These are phyloP conservation scores for Colletotrichum camelliae DNA, from an alignment of 2,329 filamentous ascomycete genomes.

Conservation along the genomic window DNA sequence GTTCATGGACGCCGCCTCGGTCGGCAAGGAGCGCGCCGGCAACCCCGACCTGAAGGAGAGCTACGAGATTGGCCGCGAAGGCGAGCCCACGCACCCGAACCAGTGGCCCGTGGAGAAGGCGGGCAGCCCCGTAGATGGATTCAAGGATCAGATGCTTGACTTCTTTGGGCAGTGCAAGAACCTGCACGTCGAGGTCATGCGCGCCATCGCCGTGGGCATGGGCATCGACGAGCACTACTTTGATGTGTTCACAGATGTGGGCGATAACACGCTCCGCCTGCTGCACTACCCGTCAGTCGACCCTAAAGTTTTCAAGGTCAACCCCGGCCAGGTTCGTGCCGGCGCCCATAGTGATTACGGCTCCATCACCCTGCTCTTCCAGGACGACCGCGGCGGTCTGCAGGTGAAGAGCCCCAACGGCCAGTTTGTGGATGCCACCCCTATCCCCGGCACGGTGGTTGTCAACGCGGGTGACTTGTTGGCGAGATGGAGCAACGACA, in stretches of 20 bases:
- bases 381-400: slow-evolving; percentile 60
- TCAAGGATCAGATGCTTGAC: slow-evolving; percentile 73
- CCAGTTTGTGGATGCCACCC: slow-evolving; percentile 81
- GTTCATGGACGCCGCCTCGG: slow-evolving; percentile 57
- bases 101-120: slow-evolving; percentile 71
- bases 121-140: slow-evolving; percentile 56
- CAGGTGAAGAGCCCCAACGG: slow-evolving; percentile 74
- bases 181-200: slow-evolving; percentile 81
- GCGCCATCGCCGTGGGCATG: slow-evolving; percentile 84
- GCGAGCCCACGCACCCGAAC: slow-evolving; percentile 69
- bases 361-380: slow-evolving; percentile 66
- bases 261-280: slow-evolving; percentile 74
- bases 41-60: slow-evolving; percentile 71
- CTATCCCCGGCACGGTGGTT: slow-evolving; percentile 81
- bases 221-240: slow-evolving; percentile 76
- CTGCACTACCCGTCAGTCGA: slow-evolving; percentile 78
- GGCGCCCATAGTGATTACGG: slow-evolving; percentile 78
- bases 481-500: slow-evolving; percentile 88
- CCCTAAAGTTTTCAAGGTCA: slow-evolving; percentile 68
- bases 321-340: slow-evolving; percentile 74
- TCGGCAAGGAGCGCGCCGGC: slow-evolving; percentile 61
- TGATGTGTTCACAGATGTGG: slow-evolving; percentile 72
- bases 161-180: slow-evolving; percentile 80
- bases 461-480: slow-evolving; percentile 90
- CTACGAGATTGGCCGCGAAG: slow-evolving; percentile 68